A percentile compares a stretch with the other conserved stretches of the same genome.
phyloP scores from a whole-genome alignment of 2,329 filamentous ascomycete species.

The Biscogniauxia mediterranea region DNA sequence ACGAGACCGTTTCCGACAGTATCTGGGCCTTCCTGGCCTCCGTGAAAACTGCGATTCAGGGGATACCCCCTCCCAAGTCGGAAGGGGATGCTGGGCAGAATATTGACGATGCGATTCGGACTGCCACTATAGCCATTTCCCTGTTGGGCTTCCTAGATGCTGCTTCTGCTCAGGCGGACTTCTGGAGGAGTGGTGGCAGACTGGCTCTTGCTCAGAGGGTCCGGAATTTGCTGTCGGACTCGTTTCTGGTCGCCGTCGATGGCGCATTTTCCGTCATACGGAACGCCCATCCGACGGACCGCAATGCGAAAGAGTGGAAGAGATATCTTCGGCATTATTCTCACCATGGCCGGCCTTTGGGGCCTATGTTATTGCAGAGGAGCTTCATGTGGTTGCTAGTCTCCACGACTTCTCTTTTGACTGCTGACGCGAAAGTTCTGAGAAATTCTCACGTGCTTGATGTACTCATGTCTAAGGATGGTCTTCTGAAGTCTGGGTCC shows the following conservation, averaged over 20 bases:
- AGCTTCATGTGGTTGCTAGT: slow-evolving; percentile 85
- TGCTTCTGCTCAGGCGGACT: slow-evolving; percentile 71
- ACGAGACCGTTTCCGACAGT: slow-evolving; percentile 62
- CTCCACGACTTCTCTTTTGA: slow-evolving; percentile 71
- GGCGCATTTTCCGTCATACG: slow-evolving; percentile 87
- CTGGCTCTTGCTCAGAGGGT: slow-evolving; percentile 70
- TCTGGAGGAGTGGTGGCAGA: slow-evolving; percentile 77
- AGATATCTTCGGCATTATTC: slow-evolving; percentile 81
- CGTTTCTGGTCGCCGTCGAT: slow-evolving; percentile 82
- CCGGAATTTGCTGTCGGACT: slow-evolving; percentile 73
- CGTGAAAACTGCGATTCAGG: slow-evolving; percentile 62
- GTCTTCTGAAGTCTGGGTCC: slow-evolving; percentile 43
- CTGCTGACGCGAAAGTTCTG: slow-evolving; percentile 60
- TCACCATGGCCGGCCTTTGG: slow-evolving; percentile 73
- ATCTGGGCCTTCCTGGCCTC: slow-evolving; percentile 71
- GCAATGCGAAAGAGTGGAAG: slow-evolving; percentile 79
- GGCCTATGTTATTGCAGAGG: slow-evolving; percentile 86
- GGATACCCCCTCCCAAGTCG: slow-evolving; percentile 50
- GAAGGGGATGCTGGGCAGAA: slow-evolving; percentile 57
- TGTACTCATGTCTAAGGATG: slow-evolving; percentile 62
- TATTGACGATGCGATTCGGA: slow-evolving; percentile 64
- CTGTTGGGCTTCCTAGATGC: slow-evolving; percentile 89
- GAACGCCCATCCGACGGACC: slow-evolving; percentile 67
- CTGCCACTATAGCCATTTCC: slow-evolving; percentile 76
- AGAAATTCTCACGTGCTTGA: slow-evolving; percentile 68